phyloP scores from a whole-genome alignment of 805 yeast genomes.

The Metschnikowia amazonensis region DNA sequence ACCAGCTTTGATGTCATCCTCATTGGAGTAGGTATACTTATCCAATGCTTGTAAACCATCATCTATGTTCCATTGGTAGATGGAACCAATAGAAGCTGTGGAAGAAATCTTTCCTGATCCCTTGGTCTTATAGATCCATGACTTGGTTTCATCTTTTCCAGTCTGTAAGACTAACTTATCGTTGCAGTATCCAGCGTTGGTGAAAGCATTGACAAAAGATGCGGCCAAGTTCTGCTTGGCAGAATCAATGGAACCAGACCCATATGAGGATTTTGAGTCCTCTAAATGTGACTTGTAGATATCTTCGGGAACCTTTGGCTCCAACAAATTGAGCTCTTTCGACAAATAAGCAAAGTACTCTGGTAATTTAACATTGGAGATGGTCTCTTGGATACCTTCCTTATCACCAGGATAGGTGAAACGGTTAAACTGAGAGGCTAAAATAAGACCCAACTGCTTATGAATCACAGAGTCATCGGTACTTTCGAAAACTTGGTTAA shows the following conservation, averaged over 20 bases:
- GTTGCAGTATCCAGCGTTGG: conserved; percentile 85
- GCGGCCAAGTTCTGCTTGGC: conserved; percentile 95
- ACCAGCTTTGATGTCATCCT: conserved; percentile 90
- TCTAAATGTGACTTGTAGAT: conserved; percentile 89
- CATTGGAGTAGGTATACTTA: conserved; percentile 80
- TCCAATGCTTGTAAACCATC: conserved; percentile 90
- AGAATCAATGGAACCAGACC: conserved; percentile 62
- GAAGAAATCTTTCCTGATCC: conserved; percentile 89
- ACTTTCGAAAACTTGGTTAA: conserved; percentile 76
- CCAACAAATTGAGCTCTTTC: conserved; percentile 81
- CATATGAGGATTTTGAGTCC: conserved; percentile 54
- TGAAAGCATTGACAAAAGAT: conserved; percentile 87
- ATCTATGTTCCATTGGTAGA: conserved; percentile 85
- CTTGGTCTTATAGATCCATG: conserved; percentile 90
- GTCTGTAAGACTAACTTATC: conserved; percentile 65
- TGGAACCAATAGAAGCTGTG: conserved; percentile 86
- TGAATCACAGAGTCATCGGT: conserved; percentile 70
- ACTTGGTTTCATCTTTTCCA: conserved; percentile 63
- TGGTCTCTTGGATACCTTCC: conserved; percentile 75
- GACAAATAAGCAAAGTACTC: conserved; percentile 78
- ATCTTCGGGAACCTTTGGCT: conserved; percentile 93
- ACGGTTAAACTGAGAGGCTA: conserved; percentile 82
- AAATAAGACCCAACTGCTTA: conserved; percentile 86
- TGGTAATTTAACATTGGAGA: conserved; percentile 73
- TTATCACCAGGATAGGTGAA: conserved; percentile 59